phyloP scores from a whole-genome alignment of 2,329 filamentous ascomycete genomes.

The Arthrobotrys sinensis region DNA sequence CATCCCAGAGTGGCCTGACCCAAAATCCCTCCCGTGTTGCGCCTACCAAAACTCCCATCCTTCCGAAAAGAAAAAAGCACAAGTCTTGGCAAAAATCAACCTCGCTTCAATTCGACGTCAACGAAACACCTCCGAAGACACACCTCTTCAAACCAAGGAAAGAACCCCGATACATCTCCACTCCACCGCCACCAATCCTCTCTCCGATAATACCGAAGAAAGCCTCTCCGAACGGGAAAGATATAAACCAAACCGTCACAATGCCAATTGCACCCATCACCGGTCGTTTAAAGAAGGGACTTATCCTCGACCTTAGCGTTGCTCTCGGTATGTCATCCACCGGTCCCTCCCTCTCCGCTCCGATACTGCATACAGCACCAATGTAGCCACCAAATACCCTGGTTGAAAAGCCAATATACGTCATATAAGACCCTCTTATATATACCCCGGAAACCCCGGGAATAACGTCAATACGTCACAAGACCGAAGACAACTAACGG shows the following conservation, averaged over 20 bases:
- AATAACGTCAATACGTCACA: not conserved
- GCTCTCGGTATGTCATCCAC: slow-evolving; percentile 75
- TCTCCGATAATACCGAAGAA: not conserved
- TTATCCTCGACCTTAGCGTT: slow-evolving; percentile 78
- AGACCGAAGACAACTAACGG: slow-evolving; percentile 8
- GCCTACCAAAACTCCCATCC: not conserved
- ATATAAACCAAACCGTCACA: slow-evolving; percentile 9
- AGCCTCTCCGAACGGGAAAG: not conserved
- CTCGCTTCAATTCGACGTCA: slow-evolving; percentile 27
- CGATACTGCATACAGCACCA: not conserved
- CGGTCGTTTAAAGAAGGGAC: slow-evolving; percentile 74
- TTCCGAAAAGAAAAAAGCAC: slow-evolving; percentile 14
- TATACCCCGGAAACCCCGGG: too few relatives aligned
- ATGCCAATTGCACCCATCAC: slow-evolving; percentile 64
- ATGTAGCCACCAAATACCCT: too few relatives aligned
- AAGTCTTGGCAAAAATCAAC: slow-evolving; percentile 53
- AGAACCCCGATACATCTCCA: slow-evolving; percentile 8
- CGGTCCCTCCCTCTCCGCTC: not conserved
- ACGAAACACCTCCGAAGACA: slow-evolving; percentile 26
- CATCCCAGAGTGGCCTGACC: slow-evolving; percentile 28
- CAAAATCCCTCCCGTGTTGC: not conserved
- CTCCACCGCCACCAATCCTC: not conserved
- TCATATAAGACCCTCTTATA: too few relatives aligned
- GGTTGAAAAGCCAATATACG: too few relatives aligned
- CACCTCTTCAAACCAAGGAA: too few relatives aligned